Conservation (phyloP, 805 yeast genomes). For the Komagataella pseudopastoris region DNA sequence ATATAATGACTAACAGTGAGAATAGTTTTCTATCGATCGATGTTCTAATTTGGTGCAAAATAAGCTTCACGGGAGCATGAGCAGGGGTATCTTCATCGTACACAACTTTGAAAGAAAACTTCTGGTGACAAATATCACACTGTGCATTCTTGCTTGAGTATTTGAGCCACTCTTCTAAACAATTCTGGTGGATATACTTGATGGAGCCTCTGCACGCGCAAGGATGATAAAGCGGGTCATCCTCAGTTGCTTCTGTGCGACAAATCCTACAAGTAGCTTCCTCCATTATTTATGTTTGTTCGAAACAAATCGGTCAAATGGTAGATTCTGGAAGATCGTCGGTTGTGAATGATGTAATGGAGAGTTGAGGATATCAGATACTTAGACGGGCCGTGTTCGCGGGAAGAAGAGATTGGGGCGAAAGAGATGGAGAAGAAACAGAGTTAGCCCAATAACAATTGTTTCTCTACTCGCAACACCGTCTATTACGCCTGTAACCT, state of each 20-base stretch:
- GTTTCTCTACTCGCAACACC: neutral
- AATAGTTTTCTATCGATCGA: neutral
- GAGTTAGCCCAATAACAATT: neutral
- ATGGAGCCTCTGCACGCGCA: slow-evolving; percentile 93
- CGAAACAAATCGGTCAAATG: neutral
- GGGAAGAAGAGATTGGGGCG: neutral
- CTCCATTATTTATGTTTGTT: slow-evolving; percentile 6
- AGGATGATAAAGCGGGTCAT: slow-evolving; percentile 78
- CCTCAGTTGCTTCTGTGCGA: slow-evolving; percentile 73
- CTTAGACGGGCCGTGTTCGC: neutral
- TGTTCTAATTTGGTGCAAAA: slow-evolving; percentile 21
- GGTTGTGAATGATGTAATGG: neutral
- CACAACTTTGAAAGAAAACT: slow-evolving; percentile 36
- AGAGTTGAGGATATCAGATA: neutral
- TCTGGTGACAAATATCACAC: slow-evolving; percentile 83
- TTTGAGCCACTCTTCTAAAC: slow-evolving; percentile 77
- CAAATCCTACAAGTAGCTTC: slow-evolving; percentile 79
- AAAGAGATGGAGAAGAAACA: neutral
- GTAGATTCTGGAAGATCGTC: neutral
- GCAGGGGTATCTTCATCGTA: slow-evolving; percentile 31
- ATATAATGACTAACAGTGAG: neutral
- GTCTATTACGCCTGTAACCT: too few species aligned
- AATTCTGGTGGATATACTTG: slow-evolving; percentile 85
- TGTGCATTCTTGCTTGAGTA: slow-evolving; percentile 47
- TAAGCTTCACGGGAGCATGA: slow-evolving; percentile 38